These are phyloP conservation scores for Botryosphaeria agaves DNA, from an alignment of 2,329 filamentous ascomycete species.

Conservation along the genomic window DNA sequence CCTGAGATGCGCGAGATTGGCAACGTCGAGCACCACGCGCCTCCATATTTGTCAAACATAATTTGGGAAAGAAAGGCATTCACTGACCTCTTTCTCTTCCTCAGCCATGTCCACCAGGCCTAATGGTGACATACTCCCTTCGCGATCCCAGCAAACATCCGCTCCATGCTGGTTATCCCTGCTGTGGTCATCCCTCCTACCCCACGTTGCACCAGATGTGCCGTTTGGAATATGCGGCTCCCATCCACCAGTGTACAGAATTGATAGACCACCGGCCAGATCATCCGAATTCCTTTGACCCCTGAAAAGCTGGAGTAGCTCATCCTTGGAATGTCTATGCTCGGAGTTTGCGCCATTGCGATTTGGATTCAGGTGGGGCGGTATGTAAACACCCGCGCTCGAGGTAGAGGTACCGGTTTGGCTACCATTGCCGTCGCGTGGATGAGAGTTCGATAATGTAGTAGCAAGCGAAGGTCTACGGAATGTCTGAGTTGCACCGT, in stretches of 20 bases:
- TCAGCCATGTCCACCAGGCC: conserved; percentile 55
- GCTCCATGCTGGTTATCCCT: conserved; percentile 62
- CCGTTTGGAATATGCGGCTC: conserved; percentile 58
- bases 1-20: too few relatives aligned
- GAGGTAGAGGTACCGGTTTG: conserved; percentile 16
- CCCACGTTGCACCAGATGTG: conserved; percentile 44
- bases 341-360: conserved; percentile 39
- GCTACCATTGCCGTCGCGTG: conserved; percentile 12
- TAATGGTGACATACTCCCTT: conserved; percentile 53
- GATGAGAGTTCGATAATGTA: conserved; percentile 23
- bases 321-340: conserved; percentile 58
- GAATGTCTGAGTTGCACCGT: conserved; percentile 51
- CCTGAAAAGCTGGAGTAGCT: conserved; percentile 60
- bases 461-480: conserved; percentile 44
- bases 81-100: conserved; percentile 43
- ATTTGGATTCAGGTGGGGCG: conserved; percentile 39
- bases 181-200: conserved; percentile 51
- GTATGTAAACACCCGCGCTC: conserved; percentile 37
- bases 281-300: conserved; percentile 34
- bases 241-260: conserved; percentile 61
- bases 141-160: conserved; percentile 80
- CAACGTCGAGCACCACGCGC: too few relatives aligned
- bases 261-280: conserved; percentile 42
- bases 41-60: too few relatives aligned
- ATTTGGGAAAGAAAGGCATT: too few relatives aligned